Evolutionary conservation across 345 rosid genomes (phyloP).

Genomic region (Dipteronia dyeriana): DNA sequence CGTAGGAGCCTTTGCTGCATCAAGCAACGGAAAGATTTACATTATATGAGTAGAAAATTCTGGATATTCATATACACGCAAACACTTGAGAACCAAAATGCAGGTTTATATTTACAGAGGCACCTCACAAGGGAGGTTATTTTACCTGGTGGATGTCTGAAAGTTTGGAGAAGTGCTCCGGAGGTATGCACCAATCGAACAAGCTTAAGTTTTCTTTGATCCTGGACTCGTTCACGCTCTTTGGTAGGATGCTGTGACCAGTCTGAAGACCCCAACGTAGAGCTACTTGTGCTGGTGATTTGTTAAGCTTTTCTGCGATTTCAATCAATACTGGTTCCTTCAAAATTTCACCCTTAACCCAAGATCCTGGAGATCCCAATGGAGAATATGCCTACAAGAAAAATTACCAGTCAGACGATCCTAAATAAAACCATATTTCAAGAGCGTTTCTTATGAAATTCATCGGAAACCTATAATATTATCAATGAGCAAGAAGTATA

Average conservation of each 20-base stretch:
- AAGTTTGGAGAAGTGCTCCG: constrained; percentile 42
- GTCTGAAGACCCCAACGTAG: constrained; percentile 62
- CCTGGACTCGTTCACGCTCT: constrained; percentile 52
- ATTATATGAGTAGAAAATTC: neutral
- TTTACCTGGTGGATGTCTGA: constrained; percentile 50
- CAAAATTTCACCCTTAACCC: constrained; percentile 57
- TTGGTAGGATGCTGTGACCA: constrained; percentile 60
- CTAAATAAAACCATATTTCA: neutral
- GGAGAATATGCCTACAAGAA: constrained; percentile 54
- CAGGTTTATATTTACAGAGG: neutral
- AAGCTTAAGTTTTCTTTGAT: constrained; percentile 48
- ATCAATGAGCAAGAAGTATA: constrained; percentile 3
- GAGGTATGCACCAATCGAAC: constrained; percentile 56
- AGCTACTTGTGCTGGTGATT: constrained; percentile 61
- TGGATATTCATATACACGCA: neutral
- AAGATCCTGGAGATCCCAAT: constrained; percentile 60
- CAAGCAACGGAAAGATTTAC: neutral
- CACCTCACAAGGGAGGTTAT: neutral
- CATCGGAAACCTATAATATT: neutral
- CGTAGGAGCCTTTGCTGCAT: constrained; percentile 60
- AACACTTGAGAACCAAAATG: too few species aligned
- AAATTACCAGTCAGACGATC: neutral
- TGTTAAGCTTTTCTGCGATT: constrained; percentile 44
- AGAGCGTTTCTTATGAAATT: neutral
- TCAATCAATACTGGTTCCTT: constrained; percentile 47